Evolutionary conservation across 2,329 filamentous ascomycete species (phyloP), one percentile per base, ranked within the genome.

Genomic region (Trichophyton verrucosum): DNA sequence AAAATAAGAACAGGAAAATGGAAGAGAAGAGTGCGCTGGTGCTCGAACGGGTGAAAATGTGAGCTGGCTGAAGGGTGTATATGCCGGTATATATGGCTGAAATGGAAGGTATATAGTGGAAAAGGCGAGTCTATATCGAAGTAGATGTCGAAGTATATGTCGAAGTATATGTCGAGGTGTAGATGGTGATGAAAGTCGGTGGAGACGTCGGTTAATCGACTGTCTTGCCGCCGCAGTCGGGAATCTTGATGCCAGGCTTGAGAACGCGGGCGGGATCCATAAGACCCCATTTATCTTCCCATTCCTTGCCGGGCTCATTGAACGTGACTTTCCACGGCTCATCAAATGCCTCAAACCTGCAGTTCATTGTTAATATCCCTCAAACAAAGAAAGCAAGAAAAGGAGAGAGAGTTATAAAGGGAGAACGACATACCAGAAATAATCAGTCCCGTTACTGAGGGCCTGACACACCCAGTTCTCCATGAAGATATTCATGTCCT

Each of bases 241-340:
- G 92, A 67, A 97, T 96, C 71, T 82, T 86, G 68, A 97, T 75
- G 1, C 91, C 91, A 0, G 81, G 69, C 76, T 97, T 97, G 66
- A 97, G 76, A 40, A 91, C 89, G 61, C 92, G 84, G 68, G 90
- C 81, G 2, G 89, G 82, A 67, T 95, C 89, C 84, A 97, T 86
- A 13, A 97, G 76, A 8, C 94, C 92, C 92, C 92, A 96, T 72
- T 96, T 88, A 71, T 95, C 89, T 77, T 97, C 92, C 91, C 91
- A 96, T 59, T 88, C 80, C 76, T 92, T 79, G 46, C 80, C 77
- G 1, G 74, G 74, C 3, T 77, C 78, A 72, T 96, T 87, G 76
- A 85, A 96, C 17, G 74, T 70, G 60, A 87, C 78, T 77, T 97
- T 96, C 92, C 92, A 97, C 1, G 91, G 91, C 79, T 97, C 92